Evolutionary conservation across 2,329 filamentous ascomycete species (phyloP), one percentile per base, ranked within the genome.

Genomic region (Fusarium xyrophilum): DNA sequence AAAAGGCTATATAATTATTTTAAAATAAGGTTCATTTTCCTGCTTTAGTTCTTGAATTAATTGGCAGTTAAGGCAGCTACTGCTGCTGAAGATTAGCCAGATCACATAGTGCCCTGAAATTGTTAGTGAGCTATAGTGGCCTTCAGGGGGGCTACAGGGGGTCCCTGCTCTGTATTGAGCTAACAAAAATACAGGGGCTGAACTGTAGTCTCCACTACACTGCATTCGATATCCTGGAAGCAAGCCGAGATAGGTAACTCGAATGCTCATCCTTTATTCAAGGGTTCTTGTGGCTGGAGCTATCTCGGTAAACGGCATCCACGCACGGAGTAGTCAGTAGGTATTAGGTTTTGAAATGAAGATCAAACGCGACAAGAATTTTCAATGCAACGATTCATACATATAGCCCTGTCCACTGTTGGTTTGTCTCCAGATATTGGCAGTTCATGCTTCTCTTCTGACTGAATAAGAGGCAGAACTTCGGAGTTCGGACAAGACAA

Each of bases 241-340:
- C 21, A 38, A 39, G 19, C 56, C 39, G 52, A 62, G 47, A 23
- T 40, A n/a, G 47, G 57, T 23, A 62, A 47, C 9, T 62, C 28
- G n/a, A 38, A 38, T 62, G 60, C n/a, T 25, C 42, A 62, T 62
- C 60, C 14, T 38, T 35, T 19, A 38, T 63, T 63, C 28, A 44
- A 47, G 40, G 40, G 54, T 53, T 46, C 23, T 50, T 51, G 32
- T 57, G 39, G 54, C 36, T 54, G 38, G 54, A 47, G 32, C 30
- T 47, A 38, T 47, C 33, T 50, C 60, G 54, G 54, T 42, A 65
- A 52, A 32, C 60, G 60, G 60, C 62, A 65, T 14, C 14, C 13
- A 43, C 17, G 40, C n/a, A n/a, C n/a, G n/a, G n/a, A n/a, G n/a
- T 43, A 35, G 15, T 25, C 9, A 43, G 11, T 25, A 6, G 9